Evolutionary conservation across 768 basidiomycete genomes (phyloP), one percentile per base, ranked within the genome.

Genomic region (Nidula microcarpa): DNA sequence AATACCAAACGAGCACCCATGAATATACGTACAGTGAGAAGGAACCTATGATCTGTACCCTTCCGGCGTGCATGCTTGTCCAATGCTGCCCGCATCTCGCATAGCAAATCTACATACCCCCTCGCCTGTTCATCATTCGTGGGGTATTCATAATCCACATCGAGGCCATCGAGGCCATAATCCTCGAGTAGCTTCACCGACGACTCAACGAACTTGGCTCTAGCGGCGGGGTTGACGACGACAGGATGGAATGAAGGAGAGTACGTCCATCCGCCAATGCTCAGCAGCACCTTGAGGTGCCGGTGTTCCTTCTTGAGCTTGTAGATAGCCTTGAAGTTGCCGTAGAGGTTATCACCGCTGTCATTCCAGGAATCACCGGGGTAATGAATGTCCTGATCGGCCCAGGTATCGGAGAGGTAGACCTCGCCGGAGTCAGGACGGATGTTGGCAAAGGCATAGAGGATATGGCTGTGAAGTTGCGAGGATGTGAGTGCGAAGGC

Each of bases 321-420:
- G 68, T 94, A 95, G 53, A 98, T 81, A 48, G 90, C 91, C 65
- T 96, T 97, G 72, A 98, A 83, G 69, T 96, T 96, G 50, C 95
- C 95, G 62, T 96, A 98, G 14, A 98, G 81, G 68, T 98, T 97
- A 57, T 78, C 86, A 43, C 94, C 94, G 30, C 65, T 66, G 50
- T 98, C 96, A 59, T 94, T 89, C 97, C 97, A 99, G 4, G 87
- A 89, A 69, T 99, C 97, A 6, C 88, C 91, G 0, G 89, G 86
- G 66, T 96, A 95, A 66, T 98, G 97, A 45, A 98, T 98, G 65
- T 98, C 93, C 62, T 95, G 84, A 74, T 99, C 97, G 0, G 94
- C 87, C 96, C 96, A 98, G 2, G 76, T 67, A 61, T 99, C 97
- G 36, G 93, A 95, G 50, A 98, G 70, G 62, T 82, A 71, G 16